These are phyloP conservation scores for Ogataea naganishii DNA, from an alignment of 805 yeast species.

Conservation along the genomic window DNA sequence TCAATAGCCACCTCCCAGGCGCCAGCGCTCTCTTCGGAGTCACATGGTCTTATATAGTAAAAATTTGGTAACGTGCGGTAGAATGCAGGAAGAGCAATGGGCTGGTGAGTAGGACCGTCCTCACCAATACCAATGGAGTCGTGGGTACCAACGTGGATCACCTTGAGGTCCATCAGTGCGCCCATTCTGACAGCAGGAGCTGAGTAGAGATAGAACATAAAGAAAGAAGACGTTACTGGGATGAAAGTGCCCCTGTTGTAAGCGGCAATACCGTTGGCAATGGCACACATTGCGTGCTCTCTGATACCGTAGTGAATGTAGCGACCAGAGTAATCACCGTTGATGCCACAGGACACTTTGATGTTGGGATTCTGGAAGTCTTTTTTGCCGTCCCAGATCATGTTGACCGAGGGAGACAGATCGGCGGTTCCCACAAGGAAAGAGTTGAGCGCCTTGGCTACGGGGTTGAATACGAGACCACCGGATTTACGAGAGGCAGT, in stretches of 20 bases:
- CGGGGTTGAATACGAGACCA: slow-evolving; percentile 21
- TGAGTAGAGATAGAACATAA: slow-evolving; percentile 32
- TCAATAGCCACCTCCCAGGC: slow-evolving; percentile 28
- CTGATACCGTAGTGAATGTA: slow-evolving; percentile 25
- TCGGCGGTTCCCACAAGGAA: slow-evolving; percentile 30
- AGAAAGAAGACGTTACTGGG: slow-evolving; percentile 30
- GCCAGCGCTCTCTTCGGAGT: slow-evolving; percentile 43
- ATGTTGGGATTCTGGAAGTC: slow-evolving; percentile 25
- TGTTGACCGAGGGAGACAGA: slow-evolving; percentile 23
- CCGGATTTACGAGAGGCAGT: slow-evolving; percentile 22
- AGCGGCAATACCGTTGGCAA: slow-evolving; percentile 26
- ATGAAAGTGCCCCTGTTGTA: slow-evolving; percentile 26
- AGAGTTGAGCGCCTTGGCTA: slow-evolving; percentile 17
- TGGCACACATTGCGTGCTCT: slow-evolving; percentile 27
- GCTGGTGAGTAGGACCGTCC: slow-evolving; percentile 54
- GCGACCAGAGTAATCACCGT: slow-evolving; percentile 24
- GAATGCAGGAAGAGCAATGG: slow-evolving; percentile 42
- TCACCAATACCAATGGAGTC: slow-evolving; percentile 52
- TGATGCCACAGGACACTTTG: slow-evolving; percentile 16
- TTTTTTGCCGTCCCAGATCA: slow-evolving; percentile 19
- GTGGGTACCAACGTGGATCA: slow-evolving; percentile 46
- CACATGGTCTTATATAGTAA: slow-evolving; percentile 44
- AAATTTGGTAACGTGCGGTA: slow-evolving; percentile 43
- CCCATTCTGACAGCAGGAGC: slow-evolving; percentile 45
- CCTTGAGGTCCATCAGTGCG: slow-evolving; percentile 35